Percentiles rank a stretch among this genome's conserved stretches.
Evolutionary conservation across 1,139 yeast genomes (phyloP).

Genomic region (Yamadazyma spencermartinsiae): DNA sequence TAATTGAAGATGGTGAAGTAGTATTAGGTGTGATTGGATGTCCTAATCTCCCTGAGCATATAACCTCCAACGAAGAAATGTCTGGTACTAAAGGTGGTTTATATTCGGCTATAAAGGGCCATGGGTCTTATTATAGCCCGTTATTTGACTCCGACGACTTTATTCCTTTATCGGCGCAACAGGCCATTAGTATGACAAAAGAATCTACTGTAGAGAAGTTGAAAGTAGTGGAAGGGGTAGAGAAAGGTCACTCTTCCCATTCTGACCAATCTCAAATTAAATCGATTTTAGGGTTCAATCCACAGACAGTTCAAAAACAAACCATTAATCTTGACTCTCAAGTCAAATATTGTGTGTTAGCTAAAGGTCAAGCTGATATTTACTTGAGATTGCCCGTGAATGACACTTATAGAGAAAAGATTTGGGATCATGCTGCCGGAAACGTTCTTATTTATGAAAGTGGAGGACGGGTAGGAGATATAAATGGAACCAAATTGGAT

Average conservation of each 20-base stretch:
- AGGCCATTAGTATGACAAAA: slow-evolving; percentile 44
- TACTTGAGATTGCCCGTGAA: slow-evolving; percentile 85
- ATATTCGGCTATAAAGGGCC: slow-evolving; percentile 72
- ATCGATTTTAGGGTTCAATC: slow-evolving; percentile 47
- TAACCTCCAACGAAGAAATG: slow-evolving; percentile 38
- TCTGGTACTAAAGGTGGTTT: slow-evolving; percentile 59
- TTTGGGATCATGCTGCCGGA: slow-evolving; percentile 99
- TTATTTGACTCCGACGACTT: slow-evolving; percentile 33
- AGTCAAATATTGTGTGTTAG: slow-evolving; percentile 88
- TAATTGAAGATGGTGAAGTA: slow-evolving; percentile 82
- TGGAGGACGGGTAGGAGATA: slow-evolving; percentile 89
- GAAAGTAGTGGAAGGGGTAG: slow-evolving; percentile 94
- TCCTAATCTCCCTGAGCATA: slow-evolving; percentile 73
- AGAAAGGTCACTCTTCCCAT: slow-evolving; percentile 92
- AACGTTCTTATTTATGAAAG: slow-evolving; percentile 81
- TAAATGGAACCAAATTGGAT: slow-evolving; percentile 69
- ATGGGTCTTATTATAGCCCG: slow-evolving; percentile 68
- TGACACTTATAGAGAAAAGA: slow-evolving; percentile 80
- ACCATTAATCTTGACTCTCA: slow-evolving; percentile 86
- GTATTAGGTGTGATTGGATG: slow-evolving; percentile 94
- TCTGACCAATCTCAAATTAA: slow-evolving; percentile 83
- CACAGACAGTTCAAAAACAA: slow-evolving; percentile 45
- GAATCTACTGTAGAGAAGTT: slow-evolving; percentile 45
- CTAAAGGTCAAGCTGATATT: slow-evolving; percentile 90
- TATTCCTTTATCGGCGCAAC: slow-evolving; percentile 38